Percentiles rank a stretch among this genome's conserved stretches.
These are phyloP conservation scores for Picea glauca DNA, from an alignment of 75 land plant genomes.

Conservation along the genomic window DNA sequence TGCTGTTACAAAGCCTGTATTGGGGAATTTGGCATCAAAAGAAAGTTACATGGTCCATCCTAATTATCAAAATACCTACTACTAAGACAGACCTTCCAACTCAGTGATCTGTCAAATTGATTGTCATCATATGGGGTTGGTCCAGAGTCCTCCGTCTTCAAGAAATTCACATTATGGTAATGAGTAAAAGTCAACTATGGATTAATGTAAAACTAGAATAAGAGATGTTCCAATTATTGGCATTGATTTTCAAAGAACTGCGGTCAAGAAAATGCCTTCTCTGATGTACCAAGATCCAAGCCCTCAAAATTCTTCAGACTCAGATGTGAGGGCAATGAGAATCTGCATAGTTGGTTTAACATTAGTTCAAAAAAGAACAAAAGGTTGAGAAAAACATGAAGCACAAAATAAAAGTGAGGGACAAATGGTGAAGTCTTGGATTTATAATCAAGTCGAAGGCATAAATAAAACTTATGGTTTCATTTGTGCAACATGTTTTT, in stretches of 20 bases:
- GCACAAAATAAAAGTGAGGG: neutral
- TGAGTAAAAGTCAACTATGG: neutral
- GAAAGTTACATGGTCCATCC: neutral
- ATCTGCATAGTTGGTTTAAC: slow-evolving; percentile 21
- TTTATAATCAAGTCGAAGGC: neutral
- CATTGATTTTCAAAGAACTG: slow-evolving; percentile 85
- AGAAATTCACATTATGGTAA: neutral
- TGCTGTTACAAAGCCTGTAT: neutral
- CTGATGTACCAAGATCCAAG: slow-evolving; percentile 83
- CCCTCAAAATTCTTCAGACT: slow-evolving; percentile 97
- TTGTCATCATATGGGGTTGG: slow-evolving; percentile 91
- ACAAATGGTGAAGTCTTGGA: too few relatives aligned
- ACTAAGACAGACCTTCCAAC: slow-evolving; percentile 76
- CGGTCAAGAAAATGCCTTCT: slow-evolving; percentile 61
- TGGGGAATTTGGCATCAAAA: neutral
- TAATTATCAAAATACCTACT: too few relatives aligned
- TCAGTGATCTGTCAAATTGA: slow-evolving; percentile 82
- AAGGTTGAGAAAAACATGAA: neutral
- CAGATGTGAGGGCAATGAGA: slow-evolving; percentile 71
- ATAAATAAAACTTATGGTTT: neutral
- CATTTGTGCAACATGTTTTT: neutral
- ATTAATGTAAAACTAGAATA: neutral
- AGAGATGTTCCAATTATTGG: neutral
- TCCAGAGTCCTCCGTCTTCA: slow-evolving; percentile 85
- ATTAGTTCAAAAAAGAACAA: neutral